These are phyloP conservation scores for Phytopythium kandeliae DNA, from an alignment of 352 stramenopile species.

Conservation along the genomic window DNA sequence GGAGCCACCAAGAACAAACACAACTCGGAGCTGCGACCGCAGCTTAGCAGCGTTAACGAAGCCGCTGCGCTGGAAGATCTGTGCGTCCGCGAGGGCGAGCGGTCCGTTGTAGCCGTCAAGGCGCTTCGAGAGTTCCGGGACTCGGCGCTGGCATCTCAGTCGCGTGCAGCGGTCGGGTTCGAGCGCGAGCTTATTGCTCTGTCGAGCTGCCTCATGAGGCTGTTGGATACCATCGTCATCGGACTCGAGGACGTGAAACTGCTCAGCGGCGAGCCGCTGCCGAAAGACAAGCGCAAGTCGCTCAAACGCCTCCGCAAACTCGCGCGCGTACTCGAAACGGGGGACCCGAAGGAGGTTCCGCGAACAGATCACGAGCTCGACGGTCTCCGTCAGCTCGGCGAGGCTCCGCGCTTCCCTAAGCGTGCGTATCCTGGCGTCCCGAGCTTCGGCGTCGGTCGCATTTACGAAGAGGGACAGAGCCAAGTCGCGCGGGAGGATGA, in stretches of 20 bases:
- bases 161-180: conserved; percentile 26
- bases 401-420: conserved; percentile 43
- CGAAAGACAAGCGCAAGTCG: conserved; percentile 63
- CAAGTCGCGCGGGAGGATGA: conserved; percentile 15
- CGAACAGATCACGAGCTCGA: conserved; percentile 40
- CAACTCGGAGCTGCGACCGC: conserved; percentile 47
- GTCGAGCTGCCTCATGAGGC: conserved; percentile 27
- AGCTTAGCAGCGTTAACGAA: conserved; percentile 76
- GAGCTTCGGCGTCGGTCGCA: conserved; percentile 26
- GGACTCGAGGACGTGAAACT: conserved; percentile 49
- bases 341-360: conserved; percentile 47
- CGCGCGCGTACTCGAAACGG: conserved; percentile 42
- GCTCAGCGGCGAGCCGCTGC: conserved; percentile 32
- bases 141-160: conserved; percentile 27
- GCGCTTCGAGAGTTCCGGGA: conserved; percentile 23
- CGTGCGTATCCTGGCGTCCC: conserved; percentile 44
- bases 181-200: conserved; percentile 45
- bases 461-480: conserved; percentile 18
- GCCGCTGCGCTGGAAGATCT: conserved; percentile 37
- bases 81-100: conserved; percentile 41
- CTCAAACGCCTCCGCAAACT: conserved; percentile 65
- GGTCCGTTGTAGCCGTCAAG: conserved; percentile 24
- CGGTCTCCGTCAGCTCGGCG: conserved; percentile 31
- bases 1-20: conserved; percentile 44
- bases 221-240: conserved; percentile 64